These are phyloP conservation scores for Hortaea sp. DNA, from an alignment of 2,329 filamentous ascomycete genomes.

Conservation along the genomic window DNA sequence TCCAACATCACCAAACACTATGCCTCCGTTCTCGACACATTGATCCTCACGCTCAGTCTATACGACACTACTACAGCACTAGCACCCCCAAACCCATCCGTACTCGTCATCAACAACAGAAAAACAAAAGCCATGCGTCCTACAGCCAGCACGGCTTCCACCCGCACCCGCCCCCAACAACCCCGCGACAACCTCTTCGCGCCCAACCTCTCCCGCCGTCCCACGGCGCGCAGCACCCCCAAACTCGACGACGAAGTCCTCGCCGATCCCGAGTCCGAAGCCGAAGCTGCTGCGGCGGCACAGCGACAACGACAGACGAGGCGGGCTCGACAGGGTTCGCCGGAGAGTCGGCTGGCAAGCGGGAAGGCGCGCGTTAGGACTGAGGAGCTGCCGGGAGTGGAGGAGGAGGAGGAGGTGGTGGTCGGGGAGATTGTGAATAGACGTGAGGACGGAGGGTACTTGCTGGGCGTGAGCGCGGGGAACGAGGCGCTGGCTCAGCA, in stretches of 20 bases:
- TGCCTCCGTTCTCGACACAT: constrained; percentile 3
- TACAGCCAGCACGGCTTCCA: constrained; percentile 14
- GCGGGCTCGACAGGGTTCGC: constrained; percentile 9
- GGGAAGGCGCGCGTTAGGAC: neutral
- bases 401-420: constrained; percentile 7
- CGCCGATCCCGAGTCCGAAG: constrained; percentile 17
- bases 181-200: constrained; percentile 16
- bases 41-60: constrained; percentile 11
- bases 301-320: constrained; percentile 5
- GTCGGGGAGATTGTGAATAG: constrained; percentile 19
- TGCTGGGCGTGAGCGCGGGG: constrained; percentile 9
- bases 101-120: neutral
- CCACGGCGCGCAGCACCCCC: constrained; percentile 15
- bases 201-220: constrained; percentile 14
- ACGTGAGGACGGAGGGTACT: constrained; percentile 16
- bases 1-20: too few relatives aligned
- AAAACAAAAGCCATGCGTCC: constrained; percentile 11
- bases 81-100: neutral
- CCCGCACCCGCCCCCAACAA: constrained; percentile 12
- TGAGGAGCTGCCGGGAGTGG: neutral
- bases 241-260: constrained; percentile 18
- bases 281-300: constrained; percentile 2
- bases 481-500: constrained; percentile 1
- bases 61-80: constrained; percentile 6
- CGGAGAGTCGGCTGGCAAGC: neutral